phyloP scores from a whole-genome alignment of 2,329 filamentous ascomycete species.

The Colletotrichum siamense region DNA sequence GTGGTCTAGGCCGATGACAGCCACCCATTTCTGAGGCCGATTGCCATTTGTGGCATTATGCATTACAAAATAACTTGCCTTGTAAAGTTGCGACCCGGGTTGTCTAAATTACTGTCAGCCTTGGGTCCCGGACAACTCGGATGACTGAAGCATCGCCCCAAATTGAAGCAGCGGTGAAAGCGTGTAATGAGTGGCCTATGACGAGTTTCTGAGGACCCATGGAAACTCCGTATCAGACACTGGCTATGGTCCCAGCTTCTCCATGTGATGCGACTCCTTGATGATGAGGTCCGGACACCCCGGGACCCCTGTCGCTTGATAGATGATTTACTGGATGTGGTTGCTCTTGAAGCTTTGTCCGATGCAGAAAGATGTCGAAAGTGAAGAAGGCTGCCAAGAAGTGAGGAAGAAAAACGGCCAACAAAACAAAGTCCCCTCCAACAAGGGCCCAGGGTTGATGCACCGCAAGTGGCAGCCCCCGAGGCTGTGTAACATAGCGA shows the following conservation, averaged over 20 bases:
- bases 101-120: neutral
- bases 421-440: neutral
- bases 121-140: neutral
- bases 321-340: neutral
- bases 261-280: neutral
- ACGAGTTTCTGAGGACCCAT: neutral
- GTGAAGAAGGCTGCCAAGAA: neutral
- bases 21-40: neutral
- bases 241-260: neutral
- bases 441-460: neutral
- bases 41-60: neutral
- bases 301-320: neutral
- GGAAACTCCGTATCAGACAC: neutral
- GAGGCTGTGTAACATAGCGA: conserved; percentile 1
- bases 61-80: neutral
- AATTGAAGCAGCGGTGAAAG: conserved; percentile 16
- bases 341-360: neutral
- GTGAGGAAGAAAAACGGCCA: neutral
- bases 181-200: neutral
- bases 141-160: neutral
- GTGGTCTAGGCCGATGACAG: neutral
- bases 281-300: neutral
- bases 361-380: neutral
- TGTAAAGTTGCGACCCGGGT: neutral
- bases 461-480: neutral